A percentile compares a stretch with the other conserved stretches of the same genome.
These are phyloP conservation scores for Coniochaeta ligniaria DNA, from an alignment of 2,329 filamentous ascomycete genomes.

Conservation along the genomic window DNA sequence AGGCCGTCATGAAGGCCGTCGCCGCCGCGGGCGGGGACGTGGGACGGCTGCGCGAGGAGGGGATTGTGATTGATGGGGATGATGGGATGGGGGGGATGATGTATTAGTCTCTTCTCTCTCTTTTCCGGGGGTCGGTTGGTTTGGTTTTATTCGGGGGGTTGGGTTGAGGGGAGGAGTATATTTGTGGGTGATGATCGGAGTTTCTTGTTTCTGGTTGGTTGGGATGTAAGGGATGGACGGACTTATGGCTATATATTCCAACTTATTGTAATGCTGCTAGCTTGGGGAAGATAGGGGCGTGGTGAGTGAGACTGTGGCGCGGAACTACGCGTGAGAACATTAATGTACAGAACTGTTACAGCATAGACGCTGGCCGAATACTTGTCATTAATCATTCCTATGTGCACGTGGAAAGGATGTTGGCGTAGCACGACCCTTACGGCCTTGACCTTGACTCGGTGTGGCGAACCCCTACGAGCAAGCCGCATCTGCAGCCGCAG, in stretches of 20 bases:
- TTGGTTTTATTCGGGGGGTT: background rate
- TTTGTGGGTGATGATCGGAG: background rate
- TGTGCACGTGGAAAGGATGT: no score
- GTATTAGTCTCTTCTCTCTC: background rate
- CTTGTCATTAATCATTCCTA: no score
- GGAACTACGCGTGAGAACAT: background rate
- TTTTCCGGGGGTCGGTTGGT: no score
- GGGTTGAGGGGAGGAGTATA: background rate
- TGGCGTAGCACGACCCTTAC: no score
- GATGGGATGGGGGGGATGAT: background rate
- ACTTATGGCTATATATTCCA: no score
- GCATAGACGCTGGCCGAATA: background rate
- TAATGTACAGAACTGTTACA: background rate
- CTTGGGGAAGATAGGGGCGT: background rate
- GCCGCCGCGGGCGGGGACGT: constrained; percentile 65
- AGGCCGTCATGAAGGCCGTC: constrained; percentile 62
- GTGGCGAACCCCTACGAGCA: no score
- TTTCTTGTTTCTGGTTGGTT: background rate
- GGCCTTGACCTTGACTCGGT: no score
- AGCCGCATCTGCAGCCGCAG: no score
- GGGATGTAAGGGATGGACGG: background rate
- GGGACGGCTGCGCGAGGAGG: constrained; percentile 42
- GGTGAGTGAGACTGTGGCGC: background rate
- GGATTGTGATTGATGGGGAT: constrained; percentile 29
- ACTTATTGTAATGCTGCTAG: background rate